Evolutionary conservation across 371 early-diverging fungal species (phyloP), one percentile per base, ranked within the genome.

Genomic region (Rhizomucor pusillus): DNA sequence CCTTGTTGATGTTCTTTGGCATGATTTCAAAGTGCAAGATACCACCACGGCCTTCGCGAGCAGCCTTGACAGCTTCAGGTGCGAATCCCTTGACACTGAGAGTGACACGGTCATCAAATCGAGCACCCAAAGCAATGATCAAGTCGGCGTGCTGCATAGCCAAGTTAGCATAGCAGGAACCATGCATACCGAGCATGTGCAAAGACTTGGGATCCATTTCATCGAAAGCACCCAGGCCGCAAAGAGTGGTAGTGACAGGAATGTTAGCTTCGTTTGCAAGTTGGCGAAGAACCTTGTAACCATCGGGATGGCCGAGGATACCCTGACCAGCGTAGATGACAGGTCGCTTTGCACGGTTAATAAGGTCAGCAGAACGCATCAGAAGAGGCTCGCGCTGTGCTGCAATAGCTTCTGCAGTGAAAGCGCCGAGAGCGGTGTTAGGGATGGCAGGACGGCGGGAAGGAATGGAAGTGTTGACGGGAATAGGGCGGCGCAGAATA

Each of bases 111-210:
- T 98, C 98, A 69, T 98, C 98, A 63, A 98, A 98, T 58, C 98
- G 88, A 37, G 96, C 95, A 56, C 98, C 98, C n/a, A 98, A 84
- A 19, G 95, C 92, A 66, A 98, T 80, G 56, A 98, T 90, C 39
- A 91, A 73, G 75, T 98, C 98, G 34, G 98, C 95, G 56, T 86
- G 80, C 72, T 98, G 97, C 88, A 98, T 95, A 23, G 96, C 92
- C 62, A 98, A 69, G 67, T 98, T 98, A 56, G 98, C 98, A 70
- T 95, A 98, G 25, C 90, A 94, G 47, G 89, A 82, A 23, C 98
- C 98, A 74, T 98, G 98, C 98, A 98, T 98, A 59, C 98, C 98
- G 25, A 98, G 82, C 98, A 98, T 98, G 70, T 95, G 95, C 52
- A 98, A 79, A 24, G 90, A 87, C 55, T 86, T 88, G 18, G 90